Evolutionary conservation across 768 basidiomycete genomes (phyloP), one percentile per base, ranked within the genome.

Genomic region (Naganishia vishniacii): DNA sequence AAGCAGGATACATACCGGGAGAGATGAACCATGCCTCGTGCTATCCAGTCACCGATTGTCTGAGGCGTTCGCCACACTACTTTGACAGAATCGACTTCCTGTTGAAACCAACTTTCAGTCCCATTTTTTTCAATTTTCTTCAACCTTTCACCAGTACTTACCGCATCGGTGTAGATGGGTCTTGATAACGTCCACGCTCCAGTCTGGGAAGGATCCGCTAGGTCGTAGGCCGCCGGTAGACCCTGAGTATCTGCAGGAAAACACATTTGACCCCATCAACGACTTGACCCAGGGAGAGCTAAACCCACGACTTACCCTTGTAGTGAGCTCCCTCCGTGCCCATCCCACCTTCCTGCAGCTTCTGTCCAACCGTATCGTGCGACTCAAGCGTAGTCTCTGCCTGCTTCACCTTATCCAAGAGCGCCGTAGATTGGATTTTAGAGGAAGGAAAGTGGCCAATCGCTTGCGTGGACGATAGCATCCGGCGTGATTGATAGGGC

Each of bases 101-200:
- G 44, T 51, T 53, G 11, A 3, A 25, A 23, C 23, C 6, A 12
- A 62, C 28, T 45, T n/a, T n/a, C n/a, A n/a, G n/a, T n/a, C n/a
- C n/a, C n/a, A n/a, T n/a, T n/a, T n/a, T 31, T 20, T 37, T 71
- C 67, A 28, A 41, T 56, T 15, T 48, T 16, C 45, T 62, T 44
- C 34, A 58, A 44, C 15, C 44, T 26, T 34, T 42, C 23, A 62
- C 41, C 42, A 44, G 46, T 84, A 68, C 75, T 61, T 59, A 73
- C 75, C 28, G 65, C 66, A 26, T 72, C 66, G 18, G 88, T 84
- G 75, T 97, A 97, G 1, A 94, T 91, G 0, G 93, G 93, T 73
- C 94, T 90, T 73, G 91, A 90, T 1, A 95, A 79, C 12, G 94
- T 90, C 90, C 91, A 95, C 9, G 73, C 65, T 20, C 76, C 78